These are phyloP conservation scores for Penicillium psychrofluorescens DNA, from an alignment of 495 filamentous ascomycete genomes.

Conservation along the genomic window DNA sequence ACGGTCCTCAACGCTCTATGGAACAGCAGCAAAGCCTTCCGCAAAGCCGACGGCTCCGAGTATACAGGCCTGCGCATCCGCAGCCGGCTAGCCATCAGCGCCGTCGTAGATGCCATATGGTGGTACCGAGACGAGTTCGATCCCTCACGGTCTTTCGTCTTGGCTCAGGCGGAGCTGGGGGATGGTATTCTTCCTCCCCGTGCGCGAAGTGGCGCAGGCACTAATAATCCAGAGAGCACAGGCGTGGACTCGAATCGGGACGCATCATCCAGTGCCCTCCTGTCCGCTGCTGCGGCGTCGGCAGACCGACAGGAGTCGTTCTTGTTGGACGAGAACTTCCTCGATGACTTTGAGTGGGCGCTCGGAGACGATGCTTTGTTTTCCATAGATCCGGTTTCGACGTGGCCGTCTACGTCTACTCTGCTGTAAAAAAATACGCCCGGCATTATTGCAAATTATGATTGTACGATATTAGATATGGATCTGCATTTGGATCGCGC, in stretches of 20 bases:
- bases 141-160: slow-evolving; percentile 9
- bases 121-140: slow-evolving; percentile 46
- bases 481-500: no score
- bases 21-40: slow-evolving; percentile 41
- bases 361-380: slow-evolving; percentile 25
- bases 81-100: slow-evolving; percentile 32
- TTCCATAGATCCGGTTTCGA: slow-evolving; percentile 13
- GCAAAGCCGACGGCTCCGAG: slow-evolving; percentile 30
- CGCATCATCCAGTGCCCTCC: background rate
- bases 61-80: slow-evolving; percentile 34
- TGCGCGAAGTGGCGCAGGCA: background rate
- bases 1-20: slow-evolving; percentile 31
- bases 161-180: slow-evolving; percentile 5
- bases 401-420: slow-evolving; percentile 12
- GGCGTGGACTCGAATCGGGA: slow-evolving; percentile 11
- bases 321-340: slow-evolving; percentile 30
- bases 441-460: no score
- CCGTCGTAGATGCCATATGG: slow-evolving; percentile 39
- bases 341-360: slow-evolving; percentile 34
- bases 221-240: slow-evolving; percentile 4
- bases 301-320: slow-evolving; percentile 16
- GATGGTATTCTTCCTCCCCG: slow-evolving; percentile 10
- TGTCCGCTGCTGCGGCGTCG: no score
- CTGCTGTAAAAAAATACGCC: slow-evolving; percentile 2
- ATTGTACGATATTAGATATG: no score